Base-by-base conservation (phyloP, 305 asterid species). In the Solanum hybrid region DNA sequence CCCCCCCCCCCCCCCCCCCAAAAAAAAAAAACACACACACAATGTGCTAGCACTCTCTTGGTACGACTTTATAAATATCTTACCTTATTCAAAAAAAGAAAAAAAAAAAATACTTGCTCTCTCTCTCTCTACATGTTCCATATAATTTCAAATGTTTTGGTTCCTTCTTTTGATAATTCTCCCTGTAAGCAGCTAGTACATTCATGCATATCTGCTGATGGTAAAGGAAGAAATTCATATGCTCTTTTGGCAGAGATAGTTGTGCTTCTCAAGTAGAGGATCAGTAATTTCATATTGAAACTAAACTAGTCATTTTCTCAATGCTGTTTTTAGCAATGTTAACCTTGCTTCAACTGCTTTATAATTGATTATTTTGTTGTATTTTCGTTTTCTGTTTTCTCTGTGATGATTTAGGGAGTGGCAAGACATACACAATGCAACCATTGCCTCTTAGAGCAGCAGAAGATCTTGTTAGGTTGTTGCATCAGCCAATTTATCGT, bases 341-440 rank as follows among this genome's bases (percentile, higher is more conserved):
- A 3, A 84, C 34, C 73, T 81, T 81, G 86, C 71, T 84, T 84
- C 87, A 17, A 51, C 85, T 46, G 86, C 56, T 32, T 77, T 88
- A 26, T 88, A 36, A 71, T 88, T 88, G 89, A 24, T 22, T 46
- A 73, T 76, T 10, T 75, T 16, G 16, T 56, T 66, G 27, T 77
- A 51, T 51, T 76, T 88, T 37, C 9, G 80, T 69, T 89, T 85
- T 87, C 87, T 87, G 46, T n/a, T 27, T 27, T 90, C 88, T 10
- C 77, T 84, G 16, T 88, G 42, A 72, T 86, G 91, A 60, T 86
- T 86, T 95, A 96, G 99, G 99, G 93, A 98, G 99, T 92, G 99
- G 99, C 75, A 98, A 98, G 91, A 98, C 99, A 56, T 96, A 91
- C 89, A 98, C 99, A n/a, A 98, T 98, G 99, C 96, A 98, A 90